Percentiles rank a stretch among this genome's conserved stretches.
phyloP scores from a whole-genome alignment of 1,284 basidiomycete species.

The Austroboletus niveus region DNA sequence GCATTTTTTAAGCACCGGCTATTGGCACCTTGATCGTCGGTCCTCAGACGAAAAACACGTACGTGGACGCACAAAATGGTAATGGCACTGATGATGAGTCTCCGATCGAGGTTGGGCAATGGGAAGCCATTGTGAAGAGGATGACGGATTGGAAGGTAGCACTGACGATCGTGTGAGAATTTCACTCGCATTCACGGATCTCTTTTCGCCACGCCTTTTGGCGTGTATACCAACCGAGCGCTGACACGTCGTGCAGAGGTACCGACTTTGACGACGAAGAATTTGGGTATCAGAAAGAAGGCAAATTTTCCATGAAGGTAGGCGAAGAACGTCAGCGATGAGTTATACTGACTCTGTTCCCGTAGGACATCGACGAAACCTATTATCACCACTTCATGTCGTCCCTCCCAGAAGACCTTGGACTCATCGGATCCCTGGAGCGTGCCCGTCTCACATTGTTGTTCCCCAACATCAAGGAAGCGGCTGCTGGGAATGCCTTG shows the following conservation, averaged over 20 bases:
- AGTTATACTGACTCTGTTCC: slow-evolving; percentile 3
- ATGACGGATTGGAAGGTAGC: too few relatives aligned
- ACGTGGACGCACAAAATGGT: too few relatives aligned
- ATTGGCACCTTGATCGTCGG: too few relatives aligned
- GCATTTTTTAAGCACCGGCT: neutral
- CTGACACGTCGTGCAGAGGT: slow-evolving; percentile 49
- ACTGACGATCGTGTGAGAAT: too few relatives aligned
- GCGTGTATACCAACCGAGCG: neutral
- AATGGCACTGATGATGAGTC: too few relatives aligned
- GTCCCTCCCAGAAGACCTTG: slow-evolving; percentile 40
- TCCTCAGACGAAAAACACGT: too few relatives aligned
- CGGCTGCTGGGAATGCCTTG: slow-evolving; percentile 12
- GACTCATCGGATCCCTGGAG: slow-evolving; percentile 68
- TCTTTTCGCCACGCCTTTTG: too few relatives aligned
- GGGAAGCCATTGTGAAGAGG: too few relatives aligned
- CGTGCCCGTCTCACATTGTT: slow-evolving; percentile 66
- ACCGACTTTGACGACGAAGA: slow-evolving; percentile 84
- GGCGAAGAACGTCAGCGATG: neutral
- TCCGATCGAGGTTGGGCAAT: too few relatives aligned
- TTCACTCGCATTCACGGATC: too few relatives aligned
- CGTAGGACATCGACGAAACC: slow-evolving; percentile 71
- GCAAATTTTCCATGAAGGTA: slow-evolving; percentile 74
- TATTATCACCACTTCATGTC: slow-evolving; percentile 65
- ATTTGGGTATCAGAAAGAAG: slow-evolving; percentile 58
- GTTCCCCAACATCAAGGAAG: slow-evolving; percentile 64